These are phyloP conservation scores for Tetracladium marchalianum DNA, from an alignment of 495 filamentous ascomycete species.

Conservation along the genomic window DNA sequence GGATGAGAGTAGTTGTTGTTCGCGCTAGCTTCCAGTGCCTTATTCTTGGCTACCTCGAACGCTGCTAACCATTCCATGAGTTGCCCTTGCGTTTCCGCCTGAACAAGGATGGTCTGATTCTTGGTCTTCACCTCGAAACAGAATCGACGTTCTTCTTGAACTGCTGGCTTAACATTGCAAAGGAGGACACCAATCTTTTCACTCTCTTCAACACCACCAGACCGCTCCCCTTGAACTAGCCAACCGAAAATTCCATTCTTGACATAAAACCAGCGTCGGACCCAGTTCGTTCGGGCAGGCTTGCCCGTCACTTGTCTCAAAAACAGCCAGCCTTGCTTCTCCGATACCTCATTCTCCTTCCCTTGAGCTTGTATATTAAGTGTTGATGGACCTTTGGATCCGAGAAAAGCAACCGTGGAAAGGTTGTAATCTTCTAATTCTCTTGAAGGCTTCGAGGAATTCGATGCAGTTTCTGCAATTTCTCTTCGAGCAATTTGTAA, in stretches of 20 bases:
- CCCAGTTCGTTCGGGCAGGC: conserved; percentile 77
- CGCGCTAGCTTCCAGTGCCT: conserved; percentile 69
- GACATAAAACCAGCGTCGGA: conserved; percentile 88
- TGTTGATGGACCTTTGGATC: conserved; percentile 57
- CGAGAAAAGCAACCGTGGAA: conserved; percentile 76
- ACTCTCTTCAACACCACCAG: conserved; percentile 84
- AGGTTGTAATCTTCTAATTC: conserved; percentile 89
- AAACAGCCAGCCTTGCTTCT: conserved; percentile 95
- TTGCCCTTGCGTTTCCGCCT: conserved; percentile 86
- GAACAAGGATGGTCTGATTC: conserved; percentile 77
- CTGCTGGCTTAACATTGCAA: conserved; percentile 82
- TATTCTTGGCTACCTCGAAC: conserved; percentile 88
- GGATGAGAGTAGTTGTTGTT: conserved; percentile 44
- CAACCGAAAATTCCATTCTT: conserved; percentile 95
- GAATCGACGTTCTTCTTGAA: conserved; percentile 87
- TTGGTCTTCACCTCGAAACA: conserved; percentile 99
- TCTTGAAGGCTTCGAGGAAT: conserved; percentile 64
- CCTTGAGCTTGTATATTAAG: conserved; percentile 29
- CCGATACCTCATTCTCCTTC: conserved; percentile 25
- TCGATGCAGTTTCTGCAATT: conserved; percentile 69
- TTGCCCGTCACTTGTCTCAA: conserved; percentile 76
- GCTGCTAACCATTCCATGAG: conserved; percentile 85
- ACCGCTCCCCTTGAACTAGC: conserved; percentile 75
- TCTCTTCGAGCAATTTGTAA: conserved; percentile 68
- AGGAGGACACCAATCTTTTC: conserved; percentile 93